phyloP scores from a whole-genome alignment of 495 filamentous ascomycete species.

The Lophiotrema nucula region DNA sequence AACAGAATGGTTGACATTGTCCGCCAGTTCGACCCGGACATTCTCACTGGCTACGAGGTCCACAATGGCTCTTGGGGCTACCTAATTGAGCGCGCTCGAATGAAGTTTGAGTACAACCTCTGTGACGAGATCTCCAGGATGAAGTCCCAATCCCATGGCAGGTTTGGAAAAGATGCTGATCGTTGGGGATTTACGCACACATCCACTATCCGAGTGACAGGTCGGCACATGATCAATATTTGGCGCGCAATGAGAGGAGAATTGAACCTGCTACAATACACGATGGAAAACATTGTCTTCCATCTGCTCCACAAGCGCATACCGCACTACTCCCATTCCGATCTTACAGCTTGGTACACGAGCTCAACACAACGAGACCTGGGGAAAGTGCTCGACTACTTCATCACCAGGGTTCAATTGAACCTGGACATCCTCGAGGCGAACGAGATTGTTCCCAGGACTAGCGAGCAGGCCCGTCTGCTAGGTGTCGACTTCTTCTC shows the following conservation, averaged over 20 bases:
- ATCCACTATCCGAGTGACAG: constrained; percentile 81
- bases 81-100: constrained; percentile 80
- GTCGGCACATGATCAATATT: constrained; percentile 93
- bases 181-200: constrained; percentile 91
- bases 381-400: constrained; percentile 75
- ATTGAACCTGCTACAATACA: constrained; percentile 86
- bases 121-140: constrained; percentile 88
- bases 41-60: constrained; percentile 93
- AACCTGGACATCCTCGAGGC: constrained; percentile 88
- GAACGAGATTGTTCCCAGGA: constrained; percentile 84
- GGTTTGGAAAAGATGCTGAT: constrained; percentile 81
- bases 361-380: constrained; percentile 66
- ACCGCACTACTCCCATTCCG: constrained; percentile 77
- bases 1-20: constrained; percentile 83
- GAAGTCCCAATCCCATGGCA: constrained; percentile 74
- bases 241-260: constrained; percentile 96
- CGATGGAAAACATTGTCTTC: constrained; percentile 94
- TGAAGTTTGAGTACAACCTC: constrained; percentile 85
- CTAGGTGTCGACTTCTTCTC: constrained; percentile 96
- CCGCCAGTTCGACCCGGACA: constrained; percentile 79
- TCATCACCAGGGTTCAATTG: constrained; percentile 70
- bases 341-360: constrained; percentile 78
- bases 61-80: constrained; percentile 94
- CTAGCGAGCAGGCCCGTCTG: constrained; percentile 90
- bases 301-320: constrained; percentile 89